Base-by-base conservation (phyloP, 768 basidiomycete species). In the button mushroom (Agaricus bisporus) region DNA sequence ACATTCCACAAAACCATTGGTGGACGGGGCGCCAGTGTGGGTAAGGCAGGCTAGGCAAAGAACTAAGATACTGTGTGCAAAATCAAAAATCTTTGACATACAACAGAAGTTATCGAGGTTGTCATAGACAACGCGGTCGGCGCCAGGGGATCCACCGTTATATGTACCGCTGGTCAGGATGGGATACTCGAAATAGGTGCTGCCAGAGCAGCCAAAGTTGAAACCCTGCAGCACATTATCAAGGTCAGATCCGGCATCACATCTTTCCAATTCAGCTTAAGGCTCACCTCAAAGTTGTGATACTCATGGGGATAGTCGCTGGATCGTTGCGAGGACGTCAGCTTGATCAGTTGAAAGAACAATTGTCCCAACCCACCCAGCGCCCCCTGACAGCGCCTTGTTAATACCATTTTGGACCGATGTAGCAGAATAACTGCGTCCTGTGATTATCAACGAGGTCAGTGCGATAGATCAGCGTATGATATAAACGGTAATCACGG, bases 81-180 rank as follows among this genome's bases (percentile, higher is more conserved):
- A 25, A 25, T 1, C 36, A 38, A n/a, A 20, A 3, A 4, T n/a
- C n/a, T n/a, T 28, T 6, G 22, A 48, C 63, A 56, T 38, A 68
- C 67, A 59, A 44, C 66, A 68, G 48, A 66, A 54, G 35, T 63
- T 43, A 35, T 56, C 59, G 41, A 38, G 49, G 25, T 57, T 35
- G 59, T 68, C 63, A 47, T 64, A 68, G 41, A 67, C 64, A 36
- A 66, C 67, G n/a, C 64, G 63, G 48, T 68, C 62, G 14, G 64
- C 60, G 17, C 64, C 67, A 1, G 64, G 65, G 43, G 63, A 67
- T 32, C 62, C 63, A 22, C 66, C 60, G 17, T 42, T 58, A 44
- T 64, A 66, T 12, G 55, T 57, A 3, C 50, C 51, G 15, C 61
- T 63, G 11, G 56, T 58, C 48, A 59, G 45, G 9, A 66, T 59